These are phyloP conservation scores for Naganishia antarctica DNA, from an alignment of 768 basidiomycete species.

Conservation along the genomic window DNA sequence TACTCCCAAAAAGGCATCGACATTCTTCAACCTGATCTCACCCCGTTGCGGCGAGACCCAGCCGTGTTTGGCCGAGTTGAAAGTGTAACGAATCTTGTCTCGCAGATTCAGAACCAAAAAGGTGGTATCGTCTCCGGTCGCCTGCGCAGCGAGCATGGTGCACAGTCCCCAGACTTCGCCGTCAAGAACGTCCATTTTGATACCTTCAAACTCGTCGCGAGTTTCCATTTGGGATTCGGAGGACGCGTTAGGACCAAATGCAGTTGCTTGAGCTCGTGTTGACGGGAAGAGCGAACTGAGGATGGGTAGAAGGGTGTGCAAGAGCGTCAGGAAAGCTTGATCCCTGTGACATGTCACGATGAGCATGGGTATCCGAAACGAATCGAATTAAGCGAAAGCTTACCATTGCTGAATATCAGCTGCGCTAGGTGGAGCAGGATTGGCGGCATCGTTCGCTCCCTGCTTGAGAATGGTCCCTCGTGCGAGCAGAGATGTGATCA, in stretches of 20 bases:
- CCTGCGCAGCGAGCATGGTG: slow-evolving; percentile 62
- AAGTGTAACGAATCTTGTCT: slow-evolving; percentile 82
- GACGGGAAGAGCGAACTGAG: slow-evolving; percentile 84
- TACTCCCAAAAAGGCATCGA: slow-evolving; percentile 63
- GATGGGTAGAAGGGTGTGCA: slow-evolving; percentile 70
- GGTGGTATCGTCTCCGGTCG: slow-evolving; percentile 80
- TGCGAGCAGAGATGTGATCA: slow-evolving; percentile 83
- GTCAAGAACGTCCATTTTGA: slow-evolving; percentile 46
- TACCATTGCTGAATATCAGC: slow-evolving; percentile 72
- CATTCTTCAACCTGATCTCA: slow-evolving; percentile 80
- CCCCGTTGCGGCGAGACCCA: slow-evolving; percentile 64
- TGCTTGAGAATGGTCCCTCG: slow-evolving; percentile 74
- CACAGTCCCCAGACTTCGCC: slow-evolving; percentile 49
- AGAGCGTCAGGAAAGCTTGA: slow-evolving; percentile 78
- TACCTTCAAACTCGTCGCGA: slow-evolving; percentile 38
- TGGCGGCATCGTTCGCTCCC: slow-evolving; percentile 50
- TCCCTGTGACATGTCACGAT: too few relatives aligned
- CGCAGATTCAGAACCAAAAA: slow-evolving; percentile 75
- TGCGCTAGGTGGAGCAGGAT: slow-evolving; percentile 41
- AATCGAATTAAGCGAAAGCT: slow-evolving; percentile 20
- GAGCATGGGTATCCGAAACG: slow-evolving; percentile 31
- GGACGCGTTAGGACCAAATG: slow-evolving; percentile 48
- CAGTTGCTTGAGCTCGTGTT: slow-evolving; percentile 54
- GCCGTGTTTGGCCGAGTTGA: slow-evolving; percentile 68
- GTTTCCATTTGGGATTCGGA: slow-evolving; percentile 27